Evolutionary conservation across 192 early-diverging fungal genomes (phyloP), one percentile per base, ranked within the genome.

Genomic region (Lobosporangium transversale): DNA sequence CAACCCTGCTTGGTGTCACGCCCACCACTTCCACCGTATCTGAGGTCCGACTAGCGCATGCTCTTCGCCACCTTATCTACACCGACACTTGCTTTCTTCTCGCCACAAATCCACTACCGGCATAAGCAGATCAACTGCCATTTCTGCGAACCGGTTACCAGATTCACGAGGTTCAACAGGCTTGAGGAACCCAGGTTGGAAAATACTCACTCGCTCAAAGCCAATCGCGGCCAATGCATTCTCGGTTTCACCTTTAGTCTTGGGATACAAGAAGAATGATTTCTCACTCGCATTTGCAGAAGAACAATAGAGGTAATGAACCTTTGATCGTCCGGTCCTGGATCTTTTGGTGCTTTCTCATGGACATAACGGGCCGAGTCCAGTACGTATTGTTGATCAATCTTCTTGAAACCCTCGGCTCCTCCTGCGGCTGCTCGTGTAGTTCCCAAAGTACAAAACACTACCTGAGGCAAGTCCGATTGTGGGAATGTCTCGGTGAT

Each of bases 221-320:
- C 87, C 87, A 64, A 88, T 68, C 37, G 80, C 70, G 43, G 70
- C 68, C 27, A 95, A 57, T 29, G 84, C 86, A 15, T 89, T 71
- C 64, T 95, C 92, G 1, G 90, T 92, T 76, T 93, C 80, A 49
- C 91, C 91, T 79, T 96, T 96, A n/a, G 87, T 85, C 62, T 81
- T 84, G 21, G 76, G 62, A 60, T 94, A 96, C 40, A 96, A 73
- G 26, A 93, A 86, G 35, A 57, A 61, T 6, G 91, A 91, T 52
- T 78, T 68, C 24, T 83, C 68, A 65, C 90, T 84, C 6, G 90
- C 87, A 1, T 85, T 84, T 31, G 32, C 56, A 10, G 82, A 78
- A 18, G 85, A 87, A 35, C 83, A 82, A 54, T 87, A 84, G 3
- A 87, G 44, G 53, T 78, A 85, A 30, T 89, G 88, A n/a, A 84